Evolutionary conservation across 139 green algal species (phyloP).

Genomic region (Asterochloris sp.): DNA sequence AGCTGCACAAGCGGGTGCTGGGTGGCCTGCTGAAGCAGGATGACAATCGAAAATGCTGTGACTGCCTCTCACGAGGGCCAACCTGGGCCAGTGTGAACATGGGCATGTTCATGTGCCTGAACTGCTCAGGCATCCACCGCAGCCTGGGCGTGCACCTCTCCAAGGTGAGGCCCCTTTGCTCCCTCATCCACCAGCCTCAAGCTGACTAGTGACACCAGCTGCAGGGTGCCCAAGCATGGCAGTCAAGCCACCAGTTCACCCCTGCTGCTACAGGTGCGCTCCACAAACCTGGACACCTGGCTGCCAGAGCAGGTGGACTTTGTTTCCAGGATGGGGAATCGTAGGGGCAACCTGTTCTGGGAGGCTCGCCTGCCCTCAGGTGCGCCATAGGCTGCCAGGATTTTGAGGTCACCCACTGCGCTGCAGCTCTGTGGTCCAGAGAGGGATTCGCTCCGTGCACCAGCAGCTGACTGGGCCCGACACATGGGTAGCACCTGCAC

Average conservation of each 20-base stretch:
- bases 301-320: constrained; percentile 90
- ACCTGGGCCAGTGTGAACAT: constrained; percentile 86
- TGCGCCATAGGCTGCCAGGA: too few relatives aligned
- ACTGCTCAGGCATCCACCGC: constrained; percentile 84
- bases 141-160: constrained; percentile 83
- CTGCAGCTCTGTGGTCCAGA: too few relatives aligned
- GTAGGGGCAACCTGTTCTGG: constrained; percentile 77
- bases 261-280: not conserved
- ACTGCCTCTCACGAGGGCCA: constrained; percentile 76
- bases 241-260: not conserved
- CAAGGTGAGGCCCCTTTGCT: constrained; percentile 47
- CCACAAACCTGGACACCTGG: constrained; percentile 81
- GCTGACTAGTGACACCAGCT: constrained; percentile 73
- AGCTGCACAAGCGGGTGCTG: constrained; percentile 72
- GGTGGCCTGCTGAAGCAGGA: constrained; percentile 65
- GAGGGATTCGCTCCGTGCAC: too few relatives aligned
- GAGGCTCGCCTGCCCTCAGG: constrained; percentile 66
- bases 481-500: too few relatives aligned
- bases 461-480: too few relatives aligned
- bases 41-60: constrained; percentile 74
- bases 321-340: constrained; percentile 79
- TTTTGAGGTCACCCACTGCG: too few relatives aligned
- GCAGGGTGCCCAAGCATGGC: not conserved
- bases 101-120: constrained; percentile 88
- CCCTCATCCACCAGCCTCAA: too few relatives aligned